Evolutionary conservation across 2,329 filamentous ascomycete genomes (phyloP), one percentile per base, ranked within the genome.

Genomic region (Phyllosticta citriasiana): DNA sequence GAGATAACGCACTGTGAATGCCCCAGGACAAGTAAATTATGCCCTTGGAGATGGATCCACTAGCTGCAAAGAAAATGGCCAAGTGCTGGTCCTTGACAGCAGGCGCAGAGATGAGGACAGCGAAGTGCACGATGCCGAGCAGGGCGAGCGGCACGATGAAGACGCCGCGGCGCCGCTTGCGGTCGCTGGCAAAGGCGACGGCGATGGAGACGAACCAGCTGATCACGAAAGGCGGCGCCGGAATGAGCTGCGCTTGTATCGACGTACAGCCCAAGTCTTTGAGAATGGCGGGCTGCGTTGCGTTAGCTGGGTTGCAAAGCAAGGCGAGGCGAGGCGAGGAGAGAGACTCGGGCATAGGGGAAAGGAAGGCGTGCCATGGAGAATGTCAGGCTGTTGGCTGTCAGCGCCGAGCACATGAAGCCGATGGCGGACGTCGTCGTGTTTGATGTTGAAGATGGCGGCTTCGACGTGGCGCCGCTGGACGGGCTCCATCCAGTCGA

Each of bases 381-480:
- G 0, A 75, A 66, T 1, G 72, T 71, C 35, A 74, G 73, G 26
- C 72, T 71, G 62, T 84, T 81, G 2, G 85, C 82, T 0, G 82
- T 84, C 66, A 85, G 80, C 70, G 85, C 84, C 73, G 83, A 81
- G 66, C 79, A 74, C 72, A 84, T 82, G 74, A 84, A 84, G 6
- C 82, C 82, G 4, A 79, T 67, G 1, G 80, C 81, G 67, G 81
- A 84, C 51, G 83, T 79, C 67, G 82, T 81, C 72, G 83, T 84
- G 71, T 83, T 83, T n/a, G 67, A 85, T 77, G 71, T 81, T 82
- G 57, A 79, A 65, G 19, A 84, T 67, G 3, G 81, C 80, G 30
- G 75, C 71, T 71, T 78, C 80, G 53, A 84, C 66, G 64, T 85
- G 79, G n/a, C 71, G 70, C 59, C 72, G 62, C 57, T 76, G 73